Percentiles rank a stretch among this genome's conserved stretches.
These are phyloP conservation scores for Nematocida displodere DNA, from an alignment of 371 early-diverging fungal genomes.

Conservation along the genomic window DNA sequence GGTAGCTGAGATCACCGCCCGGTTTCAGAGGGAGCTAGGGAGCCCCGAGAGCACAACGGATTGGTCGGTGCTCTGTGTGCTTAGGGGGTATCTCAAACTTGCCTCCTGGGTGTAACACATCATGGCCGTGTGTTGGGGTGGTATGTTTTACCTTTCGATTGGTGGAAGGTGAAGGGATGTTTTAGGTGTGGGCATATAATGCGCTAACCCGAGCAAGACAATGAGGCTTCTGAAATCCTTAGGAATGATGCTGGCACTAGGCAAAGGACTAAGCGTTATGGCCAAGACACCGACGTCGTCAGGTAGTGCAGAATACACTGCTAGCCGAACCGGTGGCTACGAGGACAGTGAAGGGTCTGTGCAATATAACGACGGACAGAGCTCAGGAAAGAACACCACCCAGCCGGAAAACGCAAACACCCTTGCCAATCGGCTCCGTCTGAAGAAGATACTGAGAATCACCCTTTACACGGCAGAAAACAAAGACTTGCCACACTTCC, in stretches of 20 bases:
- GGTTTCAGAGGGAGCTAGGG: conserved; percentile 16
- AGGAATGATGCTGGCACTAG: conserved; percentile 21
- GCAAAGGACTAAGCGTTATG: neutral
- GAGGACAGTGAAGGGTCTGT: too few relatives aligned
- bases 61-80: conserved; percentile 24
- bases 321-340: too few relatives aligned
- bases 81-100: conserved; percentile 35
- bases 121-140: neutral
- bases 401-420: too few relatives aligned
- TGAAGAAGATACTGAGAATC: too few relatives aligned
- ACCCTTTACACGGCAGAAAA: too few relatives aligned
- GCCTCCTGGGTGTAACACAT: conserved; percentile 22
- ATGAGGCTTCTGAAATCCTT: conserved; percentile 35
- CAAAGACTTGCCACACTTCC: too few relatives aligned
- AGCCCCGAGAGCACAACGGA: neutral
- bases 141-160: neutral
- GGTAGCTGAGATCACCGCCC: conserved; percentile 8
- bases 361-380: too few relatives aligned
- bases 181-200: conserved; percentile 35
- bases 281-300: neutral
- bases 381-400: too few relatives aligned
- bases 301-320: neutral
- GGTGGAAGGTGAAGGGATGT: conserved; percentile 38
- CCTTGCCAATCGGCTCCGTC: too few relatives aligned
- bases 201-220: neutral